Conservation (phyloP, 805 yeast genomes). For the Lipomyces sp. region DNA sequence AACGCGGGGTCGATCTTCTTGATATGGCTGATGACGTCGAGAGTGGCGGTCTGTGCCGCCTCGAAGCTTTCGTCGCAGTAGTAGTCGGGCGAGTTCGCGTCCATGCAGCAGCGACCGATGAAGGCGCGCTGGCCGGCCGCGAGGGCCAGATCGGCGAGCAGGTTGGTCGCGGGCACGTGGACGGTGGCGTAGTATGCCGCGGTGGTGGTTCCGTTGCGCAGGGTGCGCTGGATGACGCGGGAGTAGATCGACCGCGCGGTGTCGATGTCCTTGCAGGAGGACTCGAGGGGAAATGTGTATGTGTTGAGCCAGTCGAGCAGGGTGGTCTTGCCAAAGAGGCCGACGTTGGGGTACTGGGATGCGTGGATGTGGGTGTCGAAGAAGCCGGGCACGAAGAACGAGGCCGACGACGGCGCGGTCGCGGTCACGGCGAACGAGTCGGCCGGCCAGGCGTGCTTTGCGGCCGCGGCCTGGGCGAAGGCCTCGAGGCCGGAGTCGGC, state of each 20-base stretch:
- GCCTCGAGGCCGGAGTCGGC: no score
- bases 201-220: slow-evolving; percentile 82
- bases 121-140: slow-evolving; percentile 78
- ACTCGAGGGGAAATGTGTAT: slow-evolving; percentile 88
- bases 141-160: slow-evolving; percentile 70
- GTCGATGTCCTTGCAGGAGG: slow-evolving; percentile 52
- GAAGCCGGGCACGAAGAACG: slow-evolving; percentile 78
- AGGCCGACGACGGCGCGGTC: slow-evolving; percentile 3
- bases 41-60: slow-evolving; percentile 54
- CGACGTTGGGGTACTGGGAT: slow-evolving; percentile 76
- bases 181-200: slow-evolving; percentile 91
- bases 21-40: slow-evolving; percentile 56
- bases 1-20: slow-evolving; percentile 50
- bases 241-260: slow-evolving; percentile 63
- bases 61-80: slow-evolving; percentile 55
- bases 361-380: slow-evolving; percentile 83
- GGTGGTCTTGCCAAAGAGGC: slow-evolving; percentile 81
- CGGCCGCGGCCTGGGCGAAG: slow-evolving; percentile 36
- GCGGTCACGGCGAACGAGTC: slow-evolving; percentile 10
- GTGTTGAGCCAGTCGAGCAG: slow-evolving; percentile 83
- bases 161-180: slow-evolving; percentile 68
- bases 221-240: slow-evolving; percentile 64
- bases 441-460: slow-evolving; percentile 24
- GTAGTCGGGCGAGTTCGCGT: slow-evolving; percentile 71
- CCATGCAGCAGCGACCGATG: slow-evolving; percentile 94